phyloP scores from a whole-genome alignment of 176 grass and related monocot genomes.

The Themeda triandra region DNA sequence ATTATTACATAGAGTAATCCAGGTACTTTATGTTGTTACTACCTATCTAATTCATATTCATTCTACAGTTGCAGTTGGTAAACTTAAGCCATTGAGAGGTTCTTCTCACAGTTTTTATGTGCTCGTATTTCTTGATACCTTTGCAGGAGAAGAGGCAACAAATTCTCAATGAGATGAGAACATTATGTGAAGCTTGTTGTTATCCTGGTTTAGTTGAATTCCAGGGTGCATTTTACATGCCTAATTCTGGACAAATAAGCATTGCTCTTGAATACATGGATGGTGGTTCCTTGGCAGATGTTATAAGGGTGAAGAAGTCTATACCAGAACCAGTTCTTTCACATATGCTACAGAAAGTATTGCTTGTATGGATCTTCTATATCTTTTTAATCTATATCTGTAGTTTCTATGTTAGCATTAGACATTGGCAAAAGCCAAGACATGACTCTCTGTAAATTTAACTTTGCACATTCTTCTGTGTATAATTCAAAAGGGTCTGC shows the following conservation, averaged over 20 bases:
- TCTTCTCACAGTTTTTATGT: conserved; percentile 13
- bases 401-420: conserved; percentile 20
- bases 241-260: conserved; percentile 91
- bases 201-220: conserved; percentile 90
- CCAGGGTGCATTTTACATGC: conserved; percentile 92
- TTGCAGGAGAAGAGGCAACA: conserved; percentile 91
- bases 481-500: conserved; percentile 62
- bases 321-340: conserved; percentile 87
- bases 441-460: conserved; percentile 21
- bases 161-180: conserved; percentile 97
- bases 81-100: background rate
- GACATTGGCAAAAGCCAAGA: conserved; percentile 12
- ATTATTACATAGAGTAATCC: conserved; percentile 13
- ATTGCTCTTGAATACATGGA: conserved; percentile 99
- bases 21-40: background rate
- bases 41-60: conserved; percentile 1
- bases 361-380: conserved; percentile 55
- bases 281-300: conserved; percentile 90
- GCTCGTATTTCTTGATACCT: conserved; percentile 14
- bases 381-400: background rate
- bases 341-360: conserved; percentile 68
- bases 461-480: conserved; percentile 17
- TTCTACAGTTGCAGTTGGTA: conserved; percentile 10
- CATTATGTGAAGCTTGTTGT: conserved; percentile 82
- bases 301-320: conserved; percentile 68